Percentiles rank a stretch among this genome's conserved stretches.
These are phyloP conservation scores for Ramaria rubella DNA, from an alignment of 768 basidiomycete species.

Conservation along the genomic window DNA sequence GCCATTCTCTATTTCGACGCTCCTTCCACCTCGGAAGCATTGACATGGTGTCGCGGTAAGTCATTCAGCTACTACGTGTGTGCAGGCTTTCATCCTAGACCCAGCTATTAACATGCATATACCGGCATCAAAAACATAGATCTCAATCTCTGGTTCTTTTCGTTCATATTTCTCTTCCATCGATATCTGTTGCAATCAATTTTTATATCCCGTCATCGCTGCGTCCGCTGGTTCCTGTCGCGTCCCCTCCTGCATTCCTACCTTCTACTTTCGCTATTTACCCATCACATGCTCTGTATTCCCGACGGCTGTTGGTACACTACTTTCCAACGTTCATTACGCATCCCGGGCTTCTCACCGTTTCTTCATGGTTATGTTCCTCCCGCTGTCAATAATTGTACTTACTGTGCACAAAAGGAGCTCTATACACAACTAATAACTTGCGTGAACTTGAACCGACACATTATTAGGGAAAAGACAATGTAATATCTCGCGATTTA, in stretches of 20 bases:
- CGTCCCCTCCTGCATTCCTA: neutral
- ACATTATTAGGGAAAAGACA: neutral
- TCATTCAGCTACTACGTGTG: neutral
- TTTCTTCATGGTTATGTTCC: neutral
- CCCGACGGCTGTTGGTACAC: neutral
- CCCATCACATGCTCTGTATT: slow-evolving; percentile 1
- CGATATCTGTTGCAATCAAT: neutral
- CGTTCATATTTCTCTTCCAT: neutral
- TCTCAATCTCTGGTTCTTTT: slow-evolving; percentile 2
- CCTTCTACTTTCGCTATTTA: neutral
- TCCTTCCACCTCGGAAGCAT: slow-evolving; percentile 73
- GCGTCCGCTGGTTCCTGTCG: slow-evolving; percentile 2
- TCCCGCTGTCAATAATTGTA: neutral
- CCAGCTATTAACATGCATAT: slow-evolving; percentile 86
- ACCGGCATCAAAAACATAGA: slow-evolving; percentile 45
- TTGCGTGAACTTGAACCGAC: neutral
- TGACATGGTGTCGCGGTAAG: slow-evolving; percentile 87
- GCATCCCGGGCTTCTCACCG: neutral
- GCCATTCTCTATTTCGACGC: slow-evolving; percentile 87
- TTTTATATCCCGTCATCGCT: slow-evolving; percentile 3
- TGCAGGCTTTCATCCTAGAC: neutral
- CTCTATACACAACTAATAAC: neutral
- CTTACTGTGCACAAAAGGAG: neutral
- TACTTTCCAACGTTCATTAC: neutral
- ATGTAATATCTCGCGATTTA: neutral